These are phyloP conservation scores for Trichoderma harzianum DNA, from an alignment of 2,329 filamentous ascomycete genomes.

Conservation along the genomic window DNA sequence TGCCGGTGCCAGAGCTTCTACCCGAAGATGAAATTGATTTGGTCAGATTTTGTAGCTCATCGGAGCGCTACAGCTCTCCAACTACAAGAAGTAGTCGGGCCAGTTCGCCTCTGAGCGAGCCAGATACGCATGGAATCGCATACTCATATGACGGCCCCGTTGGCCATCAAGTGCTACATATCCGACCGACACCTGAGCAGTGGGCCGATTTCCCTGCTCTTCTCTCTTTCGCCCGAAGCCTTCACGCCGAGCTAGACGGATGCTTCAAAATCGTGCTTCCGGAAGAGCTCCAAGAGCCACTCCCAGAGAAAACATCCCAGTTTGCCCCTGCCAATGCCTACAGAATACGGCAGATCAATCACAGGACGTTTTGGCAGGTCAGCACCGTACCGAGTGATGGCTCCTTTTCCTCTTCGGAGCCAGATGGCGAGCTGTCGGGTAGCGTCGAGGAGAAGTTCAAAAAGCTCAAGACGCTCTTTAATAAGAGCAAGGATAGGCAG, in stretches of 20 bases:
- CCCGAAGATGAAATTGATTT: slow-evolving; percentile 3
- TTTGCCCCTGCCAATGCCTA: slow-evolving; percentile 36
- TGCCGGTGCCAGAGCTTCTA: not conserved
- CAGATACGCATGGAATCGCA: slow-evolving; percentile 22
- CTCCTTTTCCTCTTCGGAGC: slow-evolving; percentile 29
- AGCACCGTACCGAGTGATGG: slow-evolving; percentile 34
- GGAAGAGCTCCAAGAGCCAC: slow-evolving; percentile 28
- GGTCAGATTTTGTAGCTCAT: not conserved
- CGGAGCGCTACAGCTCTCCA: not conserved
- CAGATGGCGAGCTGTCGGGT: slow-evolving; percentile 25
- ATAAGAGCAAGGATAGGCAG: slow-evolving; percentile 34
- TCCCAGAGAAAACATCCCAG: slow-evolving; percentile 32
- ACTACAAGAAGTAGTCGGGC: slow-evolving; percentile 13
- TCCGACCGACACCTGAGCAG: slow-evolving; percentile 34
- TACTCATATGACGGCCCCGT: slow-evolving; percentile 33
- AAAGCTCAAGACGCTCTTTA: slow-evolving; percentile 35
- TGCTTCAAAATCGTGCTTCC: slow-evolving; percentile 40
- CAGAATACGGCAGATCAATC: slow-evolving; percentile 33
- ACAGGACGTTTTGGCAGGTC: slow-evolving; percentile 37
- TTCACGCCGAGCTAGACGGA: slow-evolving; percentile 33
- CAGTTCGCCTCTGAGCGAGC: slow-evolving; percentile 29
- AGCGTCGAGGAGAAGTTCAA: slow-evolving; percentile 31
- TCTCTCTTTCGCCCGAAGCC: slow-evolving; percentile 32
- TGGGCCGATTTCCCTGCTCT: slow-evolving; percentile 38
- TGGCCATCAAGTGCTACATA: slow-evolving; percentile 32